Percentiles rank a stretch among this genome's conserved stretches.
Evolutionary conservation across 78 protist genomes (phyloP).

Genomic region (Tieghemostelium lacteum): DNA sequence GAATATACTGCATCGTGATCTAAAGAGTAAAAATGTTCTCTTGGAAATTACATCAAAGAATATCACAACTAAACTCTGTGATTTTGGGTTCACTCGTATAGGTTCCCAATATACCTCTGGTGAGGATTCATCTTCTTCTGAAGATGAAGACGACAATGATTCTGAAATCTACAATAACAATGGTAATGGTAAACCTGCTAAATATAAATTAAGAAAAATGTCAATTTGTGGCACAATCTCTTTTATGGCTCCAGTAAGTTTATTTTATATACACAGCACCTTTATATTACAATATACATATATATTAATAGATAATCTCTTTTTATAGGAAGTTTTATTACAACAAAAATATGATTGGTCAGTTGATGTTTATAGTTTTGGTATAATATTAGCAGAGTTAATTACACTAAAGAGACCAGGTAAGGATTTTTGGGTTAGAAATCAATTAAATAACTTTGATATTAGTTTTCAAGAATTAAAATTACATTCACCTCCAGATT

Average conservation of each 20-base stretch:
- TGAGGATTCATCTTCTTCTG: slow-evolving; percentile 33
- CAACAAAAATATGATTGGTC: slow-evolving; percentile 68
- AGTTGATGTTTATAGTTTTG: slow-evolving; percentile 71
- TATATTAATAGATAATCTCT: neutral
- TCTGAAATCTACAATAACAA: neutral
- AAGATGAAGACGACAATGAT: slow-evolving; percentile 1
- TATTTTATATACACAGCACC: neutral
- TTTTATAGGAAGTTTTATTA: slow-evolving; percentile 18
- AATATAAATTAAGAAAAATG: slow-evolving; percentile 53
- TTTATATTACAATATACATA: neutral
- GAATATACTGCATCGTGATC: slow-evolving; percentile 65
- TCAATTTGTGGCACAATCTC: slow-evolving; percentile 72
- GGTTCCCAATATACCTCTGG: slow-evolving; percentile 60
- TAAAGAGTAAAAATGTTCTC: slow-evolving; percentile 64
- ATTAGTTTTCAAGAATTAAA: slow-evolving; percentile 47
- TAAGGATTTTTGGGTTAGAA: slow-evolving; percentile 78
- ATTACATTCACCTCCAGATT: slow-evolving; percentile 3
- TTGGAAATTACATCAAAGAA: neutral
- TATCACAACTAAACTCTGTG: slow-evolving; percentile 47
- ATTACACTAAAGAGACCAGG: slow-evolving; percentile 74
- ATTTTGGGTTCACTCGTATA: slow-evolving; percentile 71
- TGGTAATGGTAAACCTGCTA: slow-evolving; percentile 68
- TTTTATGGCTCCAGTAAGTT: slow-evolving; percentile 82
- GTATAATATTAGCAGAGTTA: slow-evolving; percentile 53
- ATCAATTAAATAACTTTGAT: slow-evolving; percentile 63